Percentiles rank a stretch among this genome's conserved stretches.
phyloP scores from a whole-genome alignment of 352 stramenopile genomes.

The Pythium myriotylum region DNA sequence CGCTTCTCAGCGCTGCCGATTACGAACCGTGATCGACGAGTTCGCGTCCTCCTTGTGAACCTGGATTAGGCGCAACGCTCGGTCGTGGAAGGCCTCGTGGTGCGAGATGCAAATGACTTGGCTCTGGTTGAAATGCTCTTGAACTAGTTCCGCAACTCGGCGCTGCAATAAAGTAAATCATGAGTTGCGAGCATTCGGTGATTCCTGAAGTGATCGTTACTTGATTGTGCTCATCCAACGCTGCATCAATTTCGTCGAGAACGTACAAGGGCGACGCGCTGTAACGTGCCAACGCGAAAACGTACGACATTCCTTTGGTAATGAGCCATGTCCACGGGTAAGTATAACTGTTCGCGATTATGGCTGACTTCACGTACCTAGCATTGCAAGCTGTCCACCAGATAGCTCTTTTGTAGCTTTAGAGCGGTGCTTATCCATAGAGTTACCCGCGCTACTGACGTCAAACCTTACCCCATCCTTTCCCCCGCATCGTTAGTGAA shows the following conservation, averaged over 20 bases:
- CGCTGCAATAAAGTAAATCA: conserved; percentile 20
- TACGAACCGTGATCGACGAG: conserved; percentile 13
- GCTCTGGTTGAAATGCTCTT: conserved; percentile 32
- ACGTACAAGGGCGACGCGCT: conserved; percentile 45
- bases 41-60: conserved; percentile 31
- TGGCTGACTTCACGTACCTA: conserved; percentile 24
- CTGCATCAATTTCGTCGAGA: conserved; percentile 47
- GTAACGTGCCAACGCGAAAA: conserved; percentile 42
- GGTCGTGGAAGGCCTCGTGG: conserved; percentile 35
- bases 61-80: conserved; percentile 34
- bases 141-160: conserved; percentile 31
- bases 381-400: conserved; percentile 44
- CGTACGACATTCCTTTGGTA: conserved; percentile 38
- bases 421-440: neutral
- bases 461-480: conserved; percentile 24
- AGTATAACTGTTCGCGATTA: neutral
- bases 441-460: neutral
- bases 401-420: conserved; percentile 36
- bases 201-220: conserved; percentile 10
- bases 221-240: conserved; percentile 48
- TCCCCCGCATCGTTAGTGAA: neutral
- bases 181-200: neutral
- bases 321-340: neutral
- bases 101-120: conserved; percentile 55
- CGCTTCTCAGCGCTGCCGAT: conserved; percentile 2